These are phyloP conservation scores for Metschnikowia chrysomelidarum DNA, from an alignment of 805 yeast genomes.

Conservation along the genomic window DNA sequence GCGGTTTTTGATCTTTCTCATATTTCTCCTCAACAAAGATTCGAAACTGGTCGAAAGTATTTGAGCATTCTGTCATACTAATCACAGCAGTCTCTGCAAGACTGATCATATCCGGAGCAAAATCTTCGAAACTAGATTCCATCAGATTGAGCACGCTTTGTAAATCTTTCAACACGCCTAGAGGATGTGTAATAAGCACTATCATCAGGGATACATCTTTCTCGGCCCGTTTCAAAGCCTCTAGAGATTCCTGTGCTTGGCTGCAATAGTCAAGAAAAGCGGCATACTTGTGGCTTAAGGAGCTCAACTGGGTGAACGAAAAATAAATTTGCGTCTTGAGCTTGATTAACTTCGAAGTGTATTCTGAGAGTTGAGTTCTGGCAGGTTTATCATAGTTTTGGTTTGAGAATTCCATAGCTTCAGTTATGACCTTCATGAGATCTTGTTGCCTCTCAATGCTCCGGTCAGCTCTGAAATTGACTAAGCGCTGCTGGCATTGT, in stretches of 20 bases:
- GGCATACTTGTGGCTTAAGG: slow-evolving; percentile 2
- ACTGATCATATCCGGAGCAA: not conserved
- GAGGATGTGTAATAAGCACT: not conserved
- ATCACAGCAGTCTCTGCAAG: slow-evolving; percentile 1
- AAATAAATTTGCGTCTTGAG: not conserved
- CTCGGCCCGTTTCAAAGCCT: not conserved
- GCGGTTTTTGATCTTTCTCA: not conserved
- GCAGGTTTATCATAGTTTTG: slow-evolving; percentile 1
- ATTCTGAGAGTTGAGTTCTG: slow-evolving; percentile 1
- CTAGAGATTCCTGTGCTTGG: not conserved
- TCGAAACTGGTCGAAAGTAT: not conserved
- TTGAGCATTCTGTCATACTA: not conserved
- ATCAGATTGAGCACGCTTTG: not conserved
- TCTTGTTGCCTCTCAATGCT: not conserved
- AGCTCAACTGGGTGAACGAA: not conserved
- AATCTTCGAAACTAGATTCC: not conserved
- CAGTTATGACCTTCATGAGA: not conserved
- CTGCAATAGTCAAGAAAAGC: slow-evolving; percentile 3
- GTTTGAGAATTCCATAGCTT: not conserved
- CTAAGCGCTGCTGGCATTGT: slow-evolving; percentile 1
- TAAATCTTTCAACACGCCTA: not conserved
- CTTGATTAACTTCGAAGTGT: not conserved
- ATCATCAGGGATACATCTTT: not conserved
- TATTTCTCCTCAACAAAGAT: too few relatives aligned
- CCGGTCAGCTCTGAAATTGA: not conserved